phyloP scores from a whole-genome alignment of 2,329 filamentous ascomycete species.

The Aspergillus tanneri region DNA sequence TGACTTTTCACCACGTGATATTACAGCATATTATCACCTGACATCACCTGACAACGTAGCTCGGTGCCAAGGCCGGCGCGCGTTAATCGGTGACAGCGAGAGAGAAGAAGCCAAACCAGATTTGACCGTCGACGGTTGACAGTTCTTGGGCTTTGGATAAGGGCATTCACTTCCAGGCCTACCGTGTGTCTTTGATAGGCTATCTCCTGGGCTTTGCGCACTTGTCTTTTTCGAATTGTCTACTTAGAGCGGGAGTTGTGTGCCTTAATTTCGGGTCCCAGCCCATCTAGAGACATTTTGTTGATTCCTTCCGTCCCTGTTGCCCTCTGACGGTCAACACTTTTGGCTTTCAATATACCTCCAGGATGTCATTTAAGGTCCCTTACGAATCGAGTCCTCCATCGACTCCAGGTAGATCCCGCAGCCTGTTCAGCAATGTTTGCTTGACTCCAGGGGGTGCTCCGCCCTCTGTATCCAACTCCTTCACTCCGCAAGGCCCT shows the following conservation, averaged over 20 bases:
- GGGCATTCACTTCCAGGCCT: neutral
- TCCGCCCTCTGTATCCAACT: constrained; percentile 53
- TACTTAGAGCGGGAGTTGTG: neutral
- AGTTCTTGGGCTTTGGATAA: neutral
- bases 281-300: constrained; percentile 6
- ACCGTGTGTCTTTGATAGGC: neutral
- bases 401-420: constrained; percentile 41
- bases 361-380: constrained; percentile 38
- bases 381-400: constrained; percentile 39
- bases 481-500: constrained; percentile 57
- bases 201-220: neutral
- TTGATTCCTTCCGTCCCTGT: constrained; percentile 9
- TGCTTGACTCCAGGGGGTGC: constrained; percentile 60
- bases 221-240: neutral
- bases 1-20: no score
- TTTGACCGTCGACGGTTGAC: constrained; percentile 1
- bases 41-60: constrained; percentile 15
- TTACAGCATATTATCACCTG: constrained; percentile 8
- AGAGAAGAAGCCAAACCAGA: constrained; percentile 1
- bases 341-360: neutral
- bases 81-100: constrained; percentile 10
- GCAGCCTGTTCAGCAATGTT: constrained; percentile 41
- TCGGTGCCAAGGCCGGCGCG: constrained; percentile 18
- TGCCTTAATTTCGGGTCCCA: neutral
- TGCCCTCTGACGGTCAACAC: neutral